These are phyloP conservation scores for Trapa bicornis DNA, from an alignment of 345 rosid genomes.

Conservation along the genomic window DNA sequence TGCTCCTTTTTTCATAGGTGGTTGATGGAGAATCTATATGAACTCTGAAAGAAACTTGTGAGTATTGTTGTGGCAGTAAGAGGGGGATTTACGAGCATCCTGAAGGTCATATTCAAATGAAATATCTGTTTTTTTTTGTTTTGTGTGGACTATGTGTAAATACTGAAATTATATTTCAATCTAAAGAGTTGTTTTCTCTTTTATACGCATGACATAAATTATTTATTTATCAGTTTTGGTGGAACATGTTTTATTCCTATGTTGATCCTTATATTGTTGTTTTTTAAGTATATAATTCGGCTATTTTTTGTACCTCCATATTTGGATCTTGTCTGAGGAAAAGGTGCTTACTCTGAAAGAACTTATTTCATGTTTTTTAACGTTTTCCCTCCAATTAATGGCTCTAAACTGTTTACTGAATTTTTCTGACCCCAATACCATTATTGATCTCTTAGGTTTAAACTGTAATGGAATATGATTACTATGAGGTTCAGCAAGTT, in stretches of 20 bases:
- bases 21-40: background rate
- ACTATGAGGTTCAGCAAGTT: constrained; percentile 22
- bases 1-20: constrained; percentile 4
- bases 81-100: constrained; percentile 1
- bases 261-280: background rate
- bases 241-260: background rate
- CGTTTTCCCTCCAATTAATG: background rate
- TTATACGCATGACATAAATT: background rate
- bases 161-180: background rate
- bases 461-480: constrained; percentile 23
- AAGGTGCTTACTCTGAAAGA: background rate
- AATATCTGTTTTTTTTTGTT: background rate
- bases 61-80: background rate
- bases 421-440: background rate
- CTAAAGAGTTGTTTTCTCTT: background rate
- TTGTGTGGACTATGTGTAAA: background rate
- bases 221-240: background rate
- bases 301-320: background rate
- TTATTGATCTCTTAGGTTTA: constrained; percentile 5
- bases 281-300: background rate
- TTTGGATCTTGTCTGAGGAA: background rate
- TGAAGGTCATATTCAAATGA: constrained; percentile 2
- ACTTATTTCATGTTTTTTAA: background rate
- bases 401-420: background rate
- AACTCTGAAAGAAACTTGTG: background rate